Evolutionary conservation across 768 basidiomycete genomes (phyloP).

Genomic region (Auricularia sp.): DNA sequence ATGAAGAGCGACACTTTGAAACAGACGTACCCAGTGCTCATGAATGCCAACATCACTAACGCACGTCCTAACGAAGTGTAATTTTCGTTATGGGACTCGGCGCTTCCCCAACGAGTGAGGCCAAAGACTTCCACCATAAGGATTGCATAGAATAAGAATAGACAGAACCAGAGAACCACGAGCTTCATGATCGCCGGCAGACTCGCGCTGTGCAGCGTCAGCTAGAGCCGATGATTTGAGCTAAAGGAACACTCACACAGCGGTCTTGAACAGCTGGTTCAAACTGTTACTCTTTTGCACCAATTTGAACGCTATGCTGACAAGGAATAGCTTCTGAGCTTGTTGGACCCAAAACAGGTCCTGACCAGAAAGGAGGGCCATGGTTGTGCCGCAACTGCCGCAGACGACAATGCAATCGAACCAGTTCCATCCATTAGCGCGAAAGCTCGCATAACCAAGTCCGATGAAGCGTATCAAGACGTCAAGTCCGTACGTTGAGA

Average conservation of each 20-base stretch:
- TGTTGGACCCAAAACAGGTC: slow-evolving; percentile 35
- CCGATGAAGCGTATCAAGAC: slow-evolving; percentile 70
- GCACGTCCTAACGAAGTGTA: slow-evolving; percentile 71
- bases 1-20: slow-evolving; percentile 15
- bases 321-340: slow-evolving; percentile 84
- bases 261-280: slow-evolving; percentile 95
- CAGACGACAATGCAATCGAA: slow-evolving; percentile 75
- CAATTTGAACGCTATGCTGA: slow-evolving; percentile 87
- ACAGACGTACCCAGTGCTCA: slow-evolving; percentile 68
- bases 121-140: slow-evolving; percentile 85
- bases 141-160: slow-evolving; percentile 89
- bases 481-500: slow-evolving; percentile 66
- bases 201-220: slow-evolving; percentile 50
- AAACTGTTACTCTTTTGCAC: slow-evolving; percentile 79
- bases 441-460: slow-evolving; percentile 74
- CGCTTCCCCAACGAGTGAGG: slow-evolving; percentile 73
- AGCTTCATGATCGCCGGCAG: slow-evolving; percentile 78
- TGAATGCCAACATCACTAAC: slow-evolving; percentile 82
- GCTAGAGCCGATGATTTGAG: neutral
- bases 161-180: slow-evolving; percentile 75
- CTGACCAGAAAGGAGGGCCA: slow-evolving; percentile 53
- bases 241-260: slow-evolving; percentile 49
- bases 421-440: slow-evolving; percentile 88
- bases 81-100: slow-evolving; percentile 60
- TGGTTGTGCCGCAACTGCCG: slow-evolving; percentile 66